Base-by-base conservation (phyloP, 306 rosid genomes). In the Lathyrus oleraceus region DNA sequence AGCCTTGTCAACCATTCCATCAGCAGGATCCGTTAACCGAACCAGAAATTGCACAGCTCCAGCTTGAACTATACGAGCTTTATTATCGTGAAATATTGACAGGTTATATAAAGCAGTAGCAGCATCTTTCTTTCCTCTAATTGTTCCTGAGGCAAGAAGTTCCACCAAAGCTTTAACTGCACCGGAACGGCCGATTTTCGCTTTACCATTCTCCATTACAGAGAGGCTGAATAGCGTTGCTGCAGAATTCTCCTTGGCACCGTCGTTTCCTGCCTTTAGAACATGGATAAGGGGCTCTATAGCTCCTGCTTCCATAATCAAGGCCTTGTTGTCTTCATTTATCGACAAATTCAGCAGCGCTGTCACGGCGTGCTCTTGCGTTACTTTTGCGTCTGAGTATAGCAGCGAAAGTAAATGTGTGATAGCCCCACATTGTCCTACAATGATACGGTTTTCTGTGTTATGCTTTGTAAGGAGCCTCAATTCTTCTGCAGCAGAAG, bases 41-140 rank as follows among this genome's bases (percentile, higher is more conserved):
- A 95, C 94, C 76, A 95, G 90, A 81, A 79, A 73, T 67, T 85
- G 91, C 70, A 95, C 91, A 16, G 95, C 97, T 76, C 96, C 95
- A 4, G 97, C 97, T 79, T 91, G 97, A 81, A 91, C 91, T 58
- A 95, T 88, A 6, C 96, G 91, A 74, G 85, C 95, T 87, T 91
- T 95, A 76, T 95, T 95, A 76, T 95, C 99, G 3, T 95, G 99
- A 77, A 82, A 91, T 68, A 95, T 95, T 14, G 99, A 95, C 38
- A 95, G 84, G 79, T 89, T 91, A 81, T 82, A 95, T 79, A 95
- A 79, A 66, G 99, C 99, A 27, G 99, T 91, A 52, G 93, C 89
- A 57, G 99, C 97, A 70, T 95, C 99, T 70, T 95, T 95, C 83
- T 95, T 91, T 60, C 99, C 99, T 84, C 97, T 81, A 40, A 95